These are phyloP conservation scores for Alternaria solani DNA, from an alignment of 2,329 filamentous ascomycete species.

Conservation along the genomic window DNA sequence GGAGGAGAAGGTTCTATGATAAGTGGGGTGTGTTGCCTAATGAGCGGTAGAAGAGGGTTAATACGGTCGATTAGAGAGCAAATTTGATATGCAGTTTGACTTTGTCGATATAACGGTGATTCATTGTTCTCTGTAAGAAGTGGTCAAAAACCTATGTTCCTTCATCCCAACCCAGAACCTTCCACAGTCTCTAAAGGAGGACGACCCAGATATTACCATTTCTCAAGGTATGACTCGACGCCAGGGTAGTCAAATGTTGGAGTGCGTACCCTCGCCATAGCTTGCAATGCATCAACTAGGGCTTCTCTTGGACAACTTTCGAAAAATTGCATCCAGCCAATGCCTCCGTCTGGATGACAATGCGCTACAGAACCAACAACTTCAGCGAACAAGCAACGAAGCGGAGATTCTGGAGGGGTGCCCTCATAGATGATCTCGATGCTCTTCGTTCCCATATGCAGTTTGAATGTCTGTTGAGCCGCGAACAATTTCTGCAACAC, in stretches of 20 bases:
- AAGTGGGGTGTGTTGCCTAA: conserved; percentile 13
- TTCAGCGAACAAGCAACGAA: not conserved
- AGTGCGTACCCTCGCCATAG: not conserved
- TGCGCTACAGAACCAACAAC: fast-evolving
- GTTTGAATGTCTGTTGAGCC: fast-evolving
- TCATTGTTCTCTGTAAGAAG: not conserved
- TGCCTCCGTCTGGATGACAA: fast-evolving
- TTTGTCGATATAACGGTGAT: too few relatives aligned
- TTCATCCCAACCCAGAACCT: too few relatives aligned
- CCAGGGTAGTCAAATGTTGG: fast-evolving
- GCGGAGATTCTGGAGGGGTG: not conserved
- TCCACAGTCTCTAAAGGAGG: too few relatives aligned
- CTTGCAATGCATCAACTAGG: not conserved
- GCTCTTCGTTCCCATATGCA: not conserved
- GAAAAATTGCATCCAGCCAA: not conserved
- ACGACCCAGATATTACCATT: not conserved
- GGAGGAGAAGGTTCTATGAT: conserved; percentile 29
- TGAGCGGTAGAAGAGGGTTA: not conserved
- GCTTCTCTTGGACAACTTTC: not conserved
- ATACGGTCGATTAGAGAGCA: not conserved
- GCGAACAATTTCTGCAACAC: fast-evolving
- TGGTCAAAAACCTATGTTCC: too few relatives aligned
- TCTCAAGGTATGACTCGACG: not conserved
- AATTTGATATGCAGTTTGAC: not conserved
- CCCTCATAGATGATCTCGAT: not conserved